Evolutionary conservation across 352 stramenopile genomes (phyloP).

Genomic region (Phytophthora macrochlamydospora): DNA sequence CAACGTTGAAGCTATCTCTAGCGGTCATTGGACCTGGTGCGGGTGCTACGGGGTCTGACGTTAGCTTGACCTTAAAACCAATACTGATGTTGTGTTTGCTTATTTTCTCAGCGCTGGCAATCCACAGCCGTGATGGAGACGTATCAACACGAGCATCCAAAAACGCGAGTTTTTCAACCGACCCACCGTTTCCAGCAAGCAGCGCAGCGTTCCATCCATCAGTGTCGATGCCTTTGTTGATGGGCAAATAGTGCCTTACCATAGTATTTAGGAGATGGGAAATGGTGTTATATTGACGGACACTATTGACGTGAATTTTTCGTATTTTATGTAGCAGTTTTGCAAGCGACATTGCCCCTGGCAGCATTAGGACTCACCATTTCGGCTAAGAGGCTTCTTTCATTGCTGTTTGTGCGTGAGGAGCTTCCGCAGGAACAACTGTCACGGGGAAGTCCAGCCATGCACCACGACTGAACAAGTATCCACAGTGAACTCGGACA

Average conservation of each 20-base stretch:
- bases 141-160: not conserved
- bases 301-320: too few relatives aligned
- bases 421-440: too few relatives aligned
- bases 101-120: constrained; percentile 43
- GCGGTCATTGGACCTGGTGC: constrained; percentile 57
- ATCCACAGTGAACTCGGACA: too few relatives aligned
- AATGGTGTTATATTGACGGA: too few relatives aligned
- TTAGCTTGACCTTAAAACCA: constrained; percentile 3
- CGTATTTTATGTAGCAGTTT: too few relatives aligned
- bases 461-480: too few relatives aligned
- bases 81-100: not conserved
- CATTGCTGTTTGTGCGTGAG: too few relatives aligned
- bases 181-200: not conserved
- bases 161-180: constrained; percentile 7
- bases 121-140: constrained; percentile 63
- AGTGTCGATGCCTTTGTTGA: constrained; percentile 23
- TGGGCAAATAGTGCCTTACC: constrained; percentile 9
- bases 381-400: too few relatives aligned
- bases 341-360: too few relatives aligned
- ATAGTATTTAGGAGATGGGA: too few relatives aligned
- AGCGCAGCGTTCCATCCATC: constrained; percentile 19
- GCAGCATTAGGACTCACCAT: too few relatives aligned
- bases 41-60: constrained; percentile 58
- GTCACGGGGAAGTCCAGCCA: too few relatives aligned
- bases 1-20: constrained; percentile 41